A percentile compares a stretch with the other conserved stretches of the same genome.
phyloP scores from a whole-genome alignment of 2,329 filamentous ascomycete species.

The Aureobasidium sp. region DNA sequence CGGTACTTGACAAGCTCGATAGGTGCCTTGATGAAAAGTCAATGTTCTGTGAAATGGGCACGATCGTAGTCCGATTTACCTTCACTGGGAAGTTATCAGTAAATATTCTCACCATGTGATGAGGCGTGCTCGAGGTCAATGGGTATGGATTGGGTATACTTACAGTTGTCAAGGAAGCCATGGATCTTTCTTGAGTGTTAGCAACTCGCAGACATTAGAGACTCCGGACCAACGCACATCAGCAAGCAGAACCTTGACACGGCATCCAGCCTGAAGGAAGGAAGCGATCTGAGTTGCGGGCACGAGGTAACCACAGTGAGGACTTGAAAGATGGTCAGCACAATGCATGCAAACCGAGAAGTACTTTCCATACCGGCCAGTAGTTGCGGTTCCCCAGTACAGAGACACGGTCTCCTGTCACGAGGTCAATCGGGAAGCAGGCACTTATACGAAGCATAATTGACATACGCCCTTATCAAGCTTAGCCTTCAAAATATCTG shows the following conservation, averaged over 20 bases:
- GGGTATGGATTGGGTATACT: background rate
- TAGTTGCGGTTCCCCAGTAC: constrained; percentile 86
- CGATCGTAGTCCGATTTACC: background rate
- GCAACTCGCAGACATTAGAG: background rate
- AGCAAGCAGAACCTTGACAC: constrained; percentile 43
- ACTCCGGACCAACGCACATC: background rate
- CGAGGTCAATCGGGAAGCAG: background rate
- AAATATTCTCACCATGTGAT: constrained; percentile 21
- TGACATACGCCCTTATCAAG: background rate
- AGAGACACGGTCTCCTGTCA: constrained; percentile 37
- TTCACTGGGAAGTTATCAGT: background rate
- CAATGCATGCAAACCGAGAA: rapidly evolving
- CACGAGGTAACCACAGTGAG: constrained; percentile 85
- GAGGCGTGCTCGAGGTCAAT: background rate
- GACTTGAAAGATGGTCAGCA: constrained; percentile 28
- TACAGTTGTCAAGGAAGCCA: constrained; percentile 59
- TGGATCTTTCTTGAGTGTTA: constrained; percentile 38
- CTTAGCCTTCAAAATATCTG: background rate
- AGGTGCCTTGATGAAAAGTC: constrained; percentile 49
- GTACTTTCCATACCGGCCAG: constrained; percentile 46
- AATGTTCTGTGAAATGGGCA: background rate
- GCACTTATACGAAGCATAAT: background rate
- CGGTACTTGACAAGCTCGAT: constrained; percentile 79
- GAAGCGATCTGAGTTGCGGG: constrained; percentile 86
- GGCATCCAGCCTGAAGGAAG: constrained; percentile 75